phyloP scores from a whole-genome alignment of 371 early-diverging fungal species.

The Lichtheimia corymbifera region DNA sequence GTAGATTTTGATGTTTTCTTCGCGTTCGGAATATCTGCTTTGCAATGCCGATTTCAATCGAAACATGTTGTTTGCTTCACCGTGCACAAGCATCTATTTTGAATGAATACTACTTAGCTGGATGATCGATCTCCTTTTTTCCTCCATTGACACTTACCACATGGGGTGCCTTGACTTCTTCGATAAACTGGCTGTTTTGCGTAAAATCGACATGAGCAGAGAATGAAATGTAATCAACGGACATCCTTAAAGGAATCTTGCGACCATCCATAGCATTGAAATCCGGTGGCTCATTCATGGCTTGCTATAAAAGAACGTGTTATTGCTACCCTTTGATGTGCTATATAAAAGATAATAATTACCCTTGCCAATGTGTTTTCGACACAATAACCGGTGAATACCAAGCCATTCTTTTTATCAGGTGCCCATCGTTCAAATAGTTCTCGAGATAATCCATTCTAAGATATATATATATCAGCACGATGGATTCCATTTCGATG shows the following conservation, averaged over 20 bases:
- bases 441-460: slow-evolving; percentile 97
- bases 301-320: slow-evolving; percentile 48
- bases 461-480: background rate
- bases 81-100: slow-evolving; percentile 94
- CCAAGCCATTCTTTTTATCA: slow-evolving; percentile 93
- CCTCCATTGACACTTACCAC: slow-evolving; percentile 59
- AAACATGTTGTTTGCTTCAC: slow-evolving; percentile 99
- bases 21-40: slow-evolving; percentile 81
- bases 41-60: slow-evolving; percentile 91
- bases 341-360: slow-evolving; percentile 16
- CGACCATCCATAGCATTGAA: slow-evolving; percentile 89
- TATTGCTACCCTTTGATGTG: background rate
- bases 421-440: slow-evolving; percentile 99
- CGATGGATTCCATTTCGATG: background rate
- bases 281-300: slow-evolving; percentile 95
- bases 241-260: slow-evolving; percentile 86
- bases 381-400: slow-evolving; percentile 99
- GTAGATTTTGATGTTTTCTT: slow-evolving; percentile 84
- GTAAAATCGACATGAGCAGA: slow-evolving; percentile 99
- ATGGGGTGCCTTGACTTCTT: slow-evolving; percentile 94
- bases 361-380: slow-evolving; percentile 99
- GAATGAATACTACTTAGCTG: background rate
- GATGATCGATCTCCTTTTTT: background rate
- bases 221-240: slow-evolving; percentile 98
- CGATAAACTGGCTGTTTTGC: slow-evolving; percentile 99